phyloP scores from a whole-genome alignment of 441 rosid genomes.

The Eutrema salsugineum region DNA sequence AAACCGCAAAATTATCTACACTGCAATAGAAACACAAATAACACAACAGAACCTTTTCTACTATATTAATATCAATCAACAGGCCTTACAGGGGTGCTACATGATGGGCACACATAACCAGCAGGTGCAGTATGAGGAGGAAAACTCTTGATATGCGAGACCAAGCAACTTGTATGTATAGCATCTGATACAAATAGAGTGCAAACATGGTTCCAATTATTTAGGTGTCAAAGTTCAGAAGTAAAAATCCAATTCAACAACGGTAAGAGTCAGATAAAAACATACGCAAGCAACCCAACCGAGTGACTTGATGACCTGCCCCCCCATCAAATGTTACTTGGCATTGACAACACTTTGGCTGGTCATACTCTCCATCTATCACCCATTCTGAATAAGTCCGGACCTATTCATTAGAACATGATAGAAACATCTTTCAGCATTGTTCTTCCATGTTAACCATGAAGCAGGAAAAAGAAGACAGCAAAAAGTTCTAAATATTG shows the following conservation, averaged over 20 bases:
- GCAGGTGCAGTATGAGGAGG: constrained; percentile 97
- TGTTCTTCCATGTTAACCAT: background rate
- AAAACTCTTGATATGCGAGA: constrained; percentile 76
- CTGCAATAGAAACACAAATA: background rate
- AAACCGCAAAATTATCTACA: background rate
- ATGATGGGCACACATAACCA: constrained; percentile 85
- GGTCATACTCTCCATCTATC: constrained; percentile 96
- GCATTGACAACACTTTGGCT: constrained; percentile 95
- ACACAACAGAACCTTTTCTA: background rate
- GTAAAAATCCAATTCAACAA: constrained; percentile 15
- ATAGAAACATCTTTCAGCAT: constrained; percentile 6
- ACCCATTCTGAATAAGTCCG: constrained; percentile 99
- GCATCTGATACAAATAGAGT: constrained; percentile 54
- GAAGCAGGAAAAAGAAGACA: background rate
- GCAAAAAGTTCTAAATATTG: background rate
- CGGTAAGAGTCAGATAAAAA: constrained; percentile 16
- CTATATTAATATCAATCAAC: background rate
- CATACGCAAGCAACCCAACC: constrained; percentile 99
- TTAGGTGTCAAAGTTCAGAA: background rate
- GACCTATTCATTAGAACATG: constrained; percentile 43
- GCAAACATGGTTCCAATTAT: background rate
- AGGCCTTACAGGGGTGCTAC: constrained; percentile 73
- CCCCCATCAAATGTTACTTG: constrained; percentile 71
- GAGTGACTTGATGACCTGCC: constrained; percentile 63
- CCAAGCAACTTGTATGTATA: constrained; percentile 86